Conservation (phyloP, 306 rosid species). For the Bauhinia variegata region DNA sequence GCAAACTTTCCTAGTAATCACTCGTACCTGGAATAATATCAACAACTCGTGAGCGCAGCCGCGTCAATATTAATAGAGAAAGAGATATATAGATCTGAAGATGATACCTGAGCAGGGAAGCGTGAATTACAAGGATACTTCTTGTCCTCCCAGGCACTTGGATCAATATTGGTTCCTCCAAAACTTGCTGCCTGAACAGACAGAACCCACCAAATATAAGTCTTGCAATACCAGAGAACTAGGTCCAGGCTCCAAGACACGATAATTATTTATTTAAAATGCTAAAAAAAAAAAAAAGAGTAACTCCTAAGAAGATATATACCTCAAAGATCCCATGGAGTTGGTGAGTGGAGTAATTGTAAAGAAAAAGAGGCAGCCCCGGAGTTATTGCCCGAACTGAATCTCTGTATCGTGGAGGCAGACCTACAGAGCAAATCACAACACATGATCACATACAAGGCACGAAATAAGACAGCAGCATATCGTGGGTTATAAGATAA, state of each 20-base stretch:
- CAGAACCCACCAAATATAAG: too few species aligned
- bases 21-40: constrained; percentile 61
- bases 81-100: too few species aligned
- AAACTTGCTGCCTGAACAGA: constrained; percentile 82
- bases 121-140: constrained; percentile 87
- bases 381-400: constrained; percentile 92
- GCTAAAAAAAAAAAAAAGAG: too few species aligned
- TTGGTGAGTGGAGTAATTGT: constrained; percentile 97
- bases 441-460: neutral
- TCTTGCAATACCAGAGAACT: too few species aligned
- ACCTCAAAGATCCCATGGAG: constrained; percentile 99
- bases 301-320: neutral
- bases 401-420: constrained; percentile 91
- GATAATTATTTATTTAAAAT: constrained; percentile 18
- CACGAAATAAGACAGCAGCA: too few species aligned
- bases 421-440: constrained; percentile 50
- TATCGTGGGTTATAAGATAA: too few species aligned
- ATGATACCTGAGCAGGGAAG: constrained; percentile 91
- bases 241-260: too few species aligned
- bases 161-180: constrained; percentile 93
- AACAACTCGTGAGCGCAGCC: neutral
- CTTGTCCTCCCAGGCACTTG: constrained; percentile 95
- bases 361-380: constrained; percentile 90
- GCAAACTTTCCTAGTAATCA: constrained; percentile 70
- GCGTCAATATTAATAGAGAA: too few species aligned